Evolutionary conservation across 2,329 filamentous ascomycete species (phyloP).

Genomic region (Ophiosphaerella herpotricha): DNA sequence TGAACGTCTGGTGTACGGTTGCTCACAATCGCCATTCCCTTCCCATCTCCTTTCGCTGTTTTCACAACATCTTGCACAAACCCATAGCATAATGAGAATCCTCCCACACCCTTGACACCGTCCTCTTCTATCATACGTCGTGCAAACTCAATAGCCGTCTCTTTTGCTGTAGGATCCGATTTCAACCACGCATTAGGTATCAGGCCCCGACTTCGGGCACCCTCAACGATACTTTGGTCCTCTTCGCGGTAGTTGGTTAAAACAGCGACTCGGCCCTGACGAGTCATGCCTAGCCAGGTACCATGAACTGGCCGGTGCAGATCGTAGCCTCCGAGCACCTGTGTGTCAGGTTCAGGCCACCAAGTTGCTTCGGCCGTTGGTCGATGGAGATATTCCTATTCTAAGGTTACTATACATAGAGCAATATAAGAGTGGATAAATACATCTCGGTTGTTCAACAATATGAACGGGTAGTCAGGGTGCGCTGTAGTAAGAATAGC

Average conservation of each 20-base stretch:
- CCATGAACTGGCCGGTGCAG: constrained; percentile 63
- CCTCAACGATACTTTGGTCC: constrained; percentile 47
- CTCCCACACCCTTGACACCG: constrained; percentile 62
- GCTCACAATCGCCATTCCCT: constrained; percentile 62
- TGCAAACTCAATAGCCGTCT: constrained; percentile 58
- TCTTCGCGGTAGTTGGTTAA: constrained; percentile 68
- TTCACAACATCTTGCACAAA: constrained; percentile 52
- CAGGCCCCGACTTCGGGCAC: constrained; percentile 59
- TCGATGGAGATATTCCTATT: constrained; percentile 64
- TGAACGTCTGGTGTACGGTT: constrained; percentile 62
- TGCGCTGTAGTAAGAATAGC: constrained; percentile 55
- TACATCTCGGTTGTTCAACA: constrained; percentile 58
- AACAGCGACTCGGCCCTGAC: constrained; percentile 63
- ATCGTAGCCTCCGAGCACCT: constrained; percentile 66
- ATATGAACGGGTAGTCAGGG: constrained; percentile 55
- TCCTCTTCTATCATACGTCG: constrained; percentile 59
- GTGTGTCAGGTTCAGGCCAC: constrained; percentile 61
- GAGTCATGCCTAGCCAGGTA: constrained; percentile 68
- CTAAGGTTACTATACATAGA: constrained; percentile 7
- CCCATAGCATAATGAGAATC: constrained; percentile 67
- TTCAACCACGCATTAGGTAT: constrained; percentile 66
- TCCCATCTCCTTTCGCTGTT: constrained; percentile 11
- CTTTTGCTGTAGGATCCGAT: constrained; percentile 36
- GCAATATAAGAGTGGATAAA: neutral
- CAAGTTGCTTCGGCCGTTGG: constrained; percentile 63